These are phyloP conservation scores for Tolypocladium cylindrosporum DNA, from an alignment of 2,329 filamentous ascomycete genomes.

Conservation along the genomic window DNA sequence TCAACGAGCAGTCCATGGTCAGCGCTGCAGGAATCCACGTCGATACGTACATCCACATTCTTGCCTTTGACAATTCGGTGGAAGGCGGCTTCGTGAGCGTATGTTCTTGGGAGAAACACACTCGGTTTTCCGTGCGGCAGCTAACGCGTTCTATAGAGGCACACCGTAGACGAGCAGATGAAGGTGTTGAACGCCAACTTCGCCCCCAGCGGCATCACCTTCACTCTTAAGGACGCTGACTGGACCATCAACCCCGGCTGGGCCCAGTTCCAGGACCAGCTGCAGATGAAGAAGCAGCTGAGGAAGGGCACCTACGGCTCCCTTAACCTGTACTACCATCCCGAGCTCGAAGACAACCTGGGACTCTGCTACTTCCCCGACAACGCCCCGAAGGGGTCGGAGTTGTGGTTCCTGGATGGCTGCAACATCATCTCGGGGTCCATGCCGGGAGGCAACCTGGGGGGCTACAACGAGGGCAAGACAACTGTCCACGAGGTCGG, in stretches of 20 bases:
- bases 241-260: no score
- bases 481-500: constrained; percentile 31
- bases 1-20: no score
- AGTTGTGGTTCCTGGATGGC: constrained; percentile 26
- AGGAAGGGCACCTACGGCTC: constrained; percentile 29
- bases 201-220: constrained; percentile 26
- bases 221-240: constrained; percentile 28
- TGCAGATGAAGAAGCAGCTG: constrained; percentile 33
- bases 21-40: no score
- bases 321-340: constrained; percentile 36
- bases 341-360: no score
- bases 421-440: constrained; percentile 27
- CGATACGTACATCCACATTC: no score
- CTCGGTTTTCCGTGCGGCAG: no score
- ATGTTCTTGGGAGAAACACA: no score
- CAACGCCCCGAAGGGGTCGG: constrained; percentile 14
- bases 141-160: no score
- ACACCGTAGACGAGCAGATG: constrained; percentile 3
- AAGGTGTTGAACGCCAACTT: constrained; percentile 15
- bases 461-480: constrained; percentile 19
- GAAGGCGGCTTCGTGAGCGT: no score
- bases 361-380: constrained; percentile 29
- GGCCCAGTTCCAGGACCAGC: constrained; percentile 13
- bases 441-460: constrained; percentile 22
- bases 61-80: no score